phyloP scores from a whole-genome alignment of 495 filamentous ascomycete genomes.

The Neurospora cerealis region DNA sequence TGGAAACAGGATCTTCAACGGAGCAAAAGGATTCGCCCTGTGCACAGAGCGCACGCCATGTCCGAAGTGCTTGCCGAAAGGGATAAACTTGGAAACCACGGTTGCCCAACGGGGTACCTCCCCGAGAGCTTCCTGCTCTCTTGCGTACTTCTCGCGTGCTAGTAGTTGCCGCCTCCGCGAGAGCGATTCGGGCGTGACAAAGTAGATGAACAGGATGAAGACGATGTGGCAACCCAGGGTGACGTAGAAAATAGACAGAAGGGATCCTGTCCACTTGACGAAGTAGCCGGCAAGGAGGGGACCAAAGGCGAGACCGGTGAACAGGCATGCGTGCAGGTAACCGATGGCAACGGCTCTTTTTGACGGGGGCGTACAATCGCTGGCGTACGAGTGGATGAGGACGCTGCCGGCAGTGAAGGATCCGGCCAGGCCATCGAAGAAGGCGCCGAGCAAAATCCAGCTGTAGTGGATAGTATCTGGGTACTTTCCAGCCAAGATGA shows the following conservation, averaged over 20 bases:
- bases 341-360: constrained; percentile 78
- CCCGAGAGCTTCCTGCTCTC: constrained; percentile 12
- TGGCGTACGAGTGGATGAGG: constrained; percentile 70
- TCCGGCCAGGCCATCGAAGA: constrained; percentile 73
- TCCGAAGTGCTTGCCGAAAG: constrained; percentile 11
- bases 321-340: constrained; percentile 79
- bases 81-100: neutral
- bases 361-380: constrained; percentile 75
- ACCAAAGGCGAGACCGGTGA: constrained; percentile 74
- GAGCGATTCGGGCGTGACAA: constrained; percentile 75
- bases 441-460: constrained; percentile 61
- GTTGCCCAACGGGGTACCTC: constrained; percentile 4
- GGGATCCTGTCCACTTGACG: constrained; percentile 55
- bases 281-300: constrained; percentile 71
- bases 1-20: constrained; percentile 69
- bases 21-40: constrained; percentile 52
- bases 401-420: constrained; percentile 80
- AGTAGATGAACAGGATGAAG: constrained; percentile 58
- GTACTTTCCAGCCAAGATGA: constrained; percentile 63
- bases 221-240: constrained; percentile 58
- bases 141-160: constrained; percentile 56
- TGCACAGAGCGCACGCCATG: constrained; percentile 7
- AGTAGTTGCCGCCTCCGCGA: constrained; percentile 52
- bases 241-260: constrained; percentile 70
- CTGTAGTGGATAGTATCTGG: constrained; percentile 61